These are phyloP conservation scores for Paecilomyces formosus DNA, from an alignment of 2,329 filamentous ascomycete genomes.

Conservation along the genomic window DNA sequence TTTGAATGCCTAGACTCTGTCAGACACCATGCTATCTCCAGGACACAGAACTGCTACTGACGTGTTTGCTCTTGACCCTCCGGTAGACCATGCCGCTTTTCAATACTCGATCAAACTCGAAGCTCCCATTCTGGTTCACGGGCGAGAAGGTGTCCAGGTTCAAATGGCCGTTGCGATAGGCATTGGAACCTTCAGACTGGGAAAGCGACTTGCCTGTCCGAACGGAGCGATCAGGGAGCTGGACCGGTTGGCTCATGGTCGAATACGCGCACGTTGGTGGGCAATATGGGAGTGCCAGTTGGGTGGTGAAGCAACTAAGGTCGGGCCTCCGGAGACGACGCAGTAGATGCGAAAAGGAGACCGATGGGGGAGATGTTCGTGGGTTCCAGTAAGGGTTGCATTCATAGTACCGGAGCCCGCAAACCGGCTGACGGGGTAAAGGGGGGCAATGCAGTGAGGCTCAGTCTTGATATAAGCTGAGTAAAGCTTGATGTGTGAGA, in stretches of 20 bases:
- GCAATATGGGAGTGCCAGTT: neutral
- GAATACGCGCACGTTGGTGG: constrained; percentile 15
- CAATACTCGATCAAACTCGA: constrained; percentile 89
- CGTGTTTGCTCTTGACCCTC: constrained; percentile 90
- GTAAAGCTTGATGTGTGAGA: neutral
- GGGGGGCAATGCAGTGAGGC: neutral
- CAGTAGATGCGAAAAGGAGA: neutral
- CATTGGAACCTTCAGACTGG: constrained; percentile 10
- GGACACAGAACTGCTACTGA: constrained; percentile 27
- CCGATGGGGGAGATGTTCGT: neutral
- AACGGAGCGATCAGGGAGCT: constrained; percentile 17
- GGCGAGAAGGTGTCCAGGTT: constrained; percentile 65
- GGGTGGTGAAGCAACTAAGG: neutral
- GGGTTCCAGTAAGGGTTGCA: neutral
- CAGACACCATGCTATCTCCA: constrained; percentile 10
- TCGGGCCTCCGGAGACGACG: neutral
- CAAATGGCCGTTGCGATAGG: constrained; percentile 40
- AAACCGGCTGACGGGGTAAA: neutral
- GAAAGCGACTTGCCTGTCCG: constrained; percentile 14
- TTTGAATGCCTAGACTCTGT: constrained; percentile 28
- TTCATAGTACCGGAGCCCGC: neutral
- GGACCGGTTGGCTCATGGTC: constrained; percentile 17
- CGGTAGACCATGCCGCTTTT: constrained; percentile 83
- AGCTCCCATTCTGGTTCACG: constrained; percentile 90
- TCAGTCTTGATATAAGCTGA: neutral